These are phyloP conservation scores for Sextonia rubra DNA, from an alignment of 164 flowering plant genomes.

Conservation along the genomic window DNA sequence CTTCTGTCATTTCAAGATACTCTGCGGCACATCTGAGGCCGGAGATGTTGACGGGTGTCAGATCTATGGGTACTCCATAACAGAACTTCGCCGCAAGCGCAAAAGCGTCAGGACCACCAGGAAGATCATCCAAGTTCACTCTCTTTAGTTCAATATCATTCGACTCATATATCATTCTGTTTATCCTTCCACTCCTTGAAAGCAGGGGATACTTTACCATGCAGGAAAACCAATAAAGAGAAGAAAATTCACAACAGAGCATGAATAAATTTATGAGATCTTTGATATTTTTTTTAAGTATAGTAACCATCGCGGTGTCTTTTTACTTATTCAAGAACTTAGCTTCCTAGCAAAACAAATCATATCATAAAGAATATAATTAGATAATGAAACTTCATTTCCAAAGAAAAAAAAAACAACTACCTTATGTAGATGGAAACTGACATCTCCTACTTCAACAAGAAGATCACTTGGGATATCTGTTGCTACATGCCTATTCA, in stretches of 20 bases:
- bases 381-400: neutral
- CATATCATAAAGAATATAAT: neutral
- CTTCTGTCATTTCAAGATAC: slow-evolving; percentile 93
- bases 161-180: slow-evolving; percentile 65
- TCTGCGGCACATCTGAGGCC: slow-evolving; percentile 89
- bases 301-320: neutral
- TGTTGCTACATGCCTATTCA: slow-evolving; percentile 70
- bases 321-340: neutral
- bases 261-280: neutral
- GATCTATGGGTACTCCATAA: slow-evolving; percentile 78
- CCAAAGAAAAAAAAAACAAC: neutral
- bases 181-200: slow-evolving; percentile 76
- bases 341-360: neutral
- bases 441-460: slow-evolving; percentile 63
- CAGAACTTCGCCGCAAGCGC: slow-evolving; percentile 87
- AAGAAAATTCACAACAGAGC: neutral
- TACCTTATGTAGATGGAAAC: slow-evolving; percentile 94
- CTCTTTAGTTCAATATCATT: slow-evolving; percentile 41
- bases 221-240: neutral
- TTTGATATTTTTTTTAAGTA: neutral
- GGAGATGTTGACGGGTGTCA: slow-evolving; percentile 76
- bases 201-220: slow-evolving; percentile 63
- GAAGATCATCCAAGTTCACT: slow-evolving; percentile 60
- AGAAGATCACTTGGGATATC: slow-evolving; percentile 91
- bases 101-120: slow-evolving; percentile 77